Base-by-base conservation (phyloP, 176 grass and related monocot species). In the Musa troglodytarum region DNA sequence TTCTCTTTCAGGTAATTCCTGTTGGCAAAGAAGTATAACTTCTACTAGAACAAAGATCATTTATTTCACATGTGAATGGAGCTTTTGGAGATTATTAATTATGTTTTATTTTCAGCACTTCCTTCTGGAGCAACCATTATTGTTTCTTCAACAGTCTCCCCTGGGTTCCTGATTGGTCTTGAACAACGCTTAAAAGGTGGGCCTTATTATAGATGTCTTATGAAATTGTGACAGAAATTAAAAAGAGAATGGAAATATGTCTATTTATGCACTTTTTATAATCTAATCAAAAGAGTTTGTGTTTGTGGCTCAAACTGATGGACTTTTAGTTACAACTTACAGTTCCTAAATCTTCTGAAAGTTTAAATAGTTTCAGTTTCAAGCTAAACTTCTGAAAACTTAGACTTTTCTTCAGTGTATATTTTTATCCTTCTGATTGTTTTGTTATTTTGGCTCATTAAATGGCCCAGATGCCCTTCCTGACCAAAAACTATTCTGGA, bases 111-210 rank as follows among this genome's bases (percentile, higher is more conserved):
- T 78, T 69, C 75, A 97, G 93, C 75, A n/a, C 62, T 97, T 79
- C 78, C 87, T 63, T 28, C 28, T 83, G 86, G 87, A 86, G 79
- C 90, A 81, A 89, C 93, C 67, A 81, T 97, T 63, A 88, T 97
- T 74, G 83, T 97, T 64, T 97, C 89, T 69, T 93, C 93, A 78
- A 97, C 93, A 56, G 90, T 97, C 76, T 97, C 93, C 81, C 93
- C 93, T 85, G 90, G 87, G 73, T 97, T 90, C 81, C 75, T 97
- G 25, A 88, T 78, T 66, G 34, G 28, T 28, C 87, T 97, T 72
- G 87, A 88, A 66, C 78, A 79, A 88, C 88, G 86, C 84, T 87
- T 97, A 77, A 89, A 93, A 87, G 93, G 93, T 93, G 56, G 21
- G 29, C 10, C 29, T 63, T 73, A 17, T 53, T 43, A 76, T 72